Conservation (phyloP, 2,329 filamentous ascomycete genomes). For the Botrytis pseudocinerea region DNA sequence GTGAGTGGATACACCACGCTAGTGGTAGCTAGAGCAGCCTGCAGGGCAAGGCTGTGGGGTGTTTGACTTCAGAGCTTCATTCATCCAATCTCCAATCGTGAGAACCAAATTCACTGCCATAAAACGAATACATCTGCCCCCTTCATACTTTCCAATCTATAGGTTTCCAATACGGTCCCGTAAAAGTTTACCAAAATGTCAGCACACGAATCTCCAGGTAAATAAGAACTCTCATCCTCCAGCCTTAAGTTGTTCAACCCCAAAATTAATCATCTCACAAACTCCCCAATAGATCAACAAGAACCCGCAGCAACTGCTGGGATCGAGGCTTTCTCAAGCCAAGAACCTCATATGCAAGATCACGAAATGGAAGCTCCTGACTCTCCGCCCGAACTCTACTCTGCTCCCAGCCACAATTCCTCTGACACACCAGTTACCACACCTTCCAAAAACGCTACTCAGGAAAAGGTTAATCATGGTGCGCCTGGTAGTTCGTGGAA, state of each 20-base stretch:
- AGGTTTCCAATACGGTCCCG: background rate
- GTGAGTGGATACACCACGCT: conserved; percentile 2
- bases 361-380: conserved; percentile 38
- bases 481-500: conserved; percentile 54
- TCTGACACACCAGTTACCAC: conserved; percentile 13
- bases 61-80: background rate
- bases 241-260: background rate
- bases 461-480: conserved; percentile 36
- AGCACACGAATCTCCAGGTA: conserved; percentile 15
- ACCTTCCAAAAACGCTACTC: conserved; percentile 19
- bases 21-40: background rate
- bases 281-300: background rate
- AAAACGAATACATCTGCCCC: background rate
- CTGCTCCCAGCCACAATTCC: conserved; percentile 1
- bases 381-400: conserved; percentile 30
- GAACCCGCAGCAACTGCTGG: background rate
- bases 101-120: background rate
- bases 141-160: background rate
- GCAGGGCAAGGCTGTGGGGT: conserved; percentile 12
- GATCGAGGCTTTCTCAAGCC: background rate
- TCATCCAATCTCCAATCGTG: background rate
- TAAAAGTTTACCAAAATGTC: conserved; percentile 10
- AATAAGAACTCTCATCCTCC: background rate
- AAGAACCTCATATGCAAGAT: conserved; percentile 22
- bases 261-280: conserved; percentile 14